Percentiles rank a stretch among this genome's conserved stretches.
Conservation (phyloP, 805 yeast species). For the Ogataea nonfermentans region DNA sequence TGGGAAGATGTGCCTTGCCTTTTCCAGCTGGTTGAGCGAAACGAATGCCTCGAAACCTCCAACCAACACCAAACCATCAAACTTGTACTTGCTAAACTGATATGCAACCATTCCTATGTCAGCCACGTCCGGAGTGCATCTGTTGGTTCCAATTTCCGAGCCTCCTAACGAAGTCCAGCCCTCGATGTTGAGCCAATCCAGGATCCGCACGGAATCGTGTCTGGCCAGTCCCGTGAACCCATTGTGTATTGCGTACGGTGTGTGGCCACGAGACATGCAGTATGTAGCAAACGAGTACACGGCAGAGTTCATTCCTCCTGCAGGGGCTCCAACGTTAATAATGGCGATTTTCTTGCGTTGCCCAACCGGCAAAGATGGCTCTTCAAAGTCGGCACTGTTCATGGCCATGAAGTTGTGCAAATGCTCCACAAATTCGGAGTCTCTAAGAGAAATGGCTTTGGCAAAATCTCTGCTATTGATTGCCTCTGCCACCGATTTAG, state of each 20-base stretch:
- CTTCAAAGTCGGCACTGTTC: conserved; percentile 65
- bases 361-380: conserved; percentile 53
- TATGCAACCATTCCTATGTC: conserved; percentile 72
- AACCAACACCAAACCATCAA: conserved; percentile 69
- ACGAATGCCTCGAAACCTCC: conserved; percentile 83
- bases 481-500: conserved; percentile 70
- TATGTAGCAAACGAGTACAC: conserved; percentile 71
- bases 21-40: conserved; percentile 65
- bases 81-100: conserved; percentile 62
- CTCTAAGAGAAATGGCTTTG: conserved; percentile 68
- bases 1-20: conserved; percentile 60
- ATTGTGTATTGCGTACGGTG: conserved; percentile 65
- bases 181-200: conserved; percentile 68
- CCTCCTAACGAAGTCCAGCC: conserved; percentile 78
- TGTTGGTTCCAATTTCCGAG: conserved; percentile 78
- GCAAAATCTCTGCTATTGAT: conserved; percentile 65
- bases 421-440: conserved; percentile 66
- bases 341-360: conserved; percentile 64
- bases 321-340: conserved; percentile 77
- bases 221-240: conserved; percentile 72
- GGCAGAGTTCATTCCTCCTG: conserved; percentile 78
- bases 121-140: conserved; percentile 62
- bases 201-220: conserved; percentile 57
- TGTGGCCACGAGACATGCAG: conserved; percentile 75
- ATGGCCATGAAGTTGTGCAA: conserved; percentile 61